Base-by-base conservation (phyloP, 306 rosid genomes). In the Hippophae gyantsensis region DNA sequence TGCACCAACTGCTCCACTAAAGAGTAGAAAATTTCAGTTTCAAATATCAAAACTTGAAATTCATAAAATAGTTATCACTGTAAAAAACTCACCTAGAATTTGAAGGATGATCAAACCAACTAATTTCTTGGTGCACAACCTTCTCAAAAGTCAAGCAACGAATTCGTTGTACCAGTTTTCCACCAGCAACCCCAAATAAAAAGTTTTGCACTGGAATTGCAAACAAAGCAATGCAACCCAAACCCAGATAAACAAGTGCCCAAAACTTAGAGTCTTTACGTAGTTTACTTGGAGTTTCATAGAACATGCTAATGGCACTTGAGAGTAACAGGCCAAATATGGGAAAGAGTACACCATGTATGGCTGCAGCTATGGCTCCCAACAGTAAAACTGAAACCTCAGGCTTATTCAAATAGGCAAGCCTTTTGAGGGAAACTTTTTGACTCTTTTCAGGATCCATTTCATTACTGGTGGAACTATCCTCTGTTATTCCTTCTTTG, bases 31-130 rank as follows among this genome's bases (percentile, higher is more conserved):
- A 48, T 50, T 50, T 13, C 7, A 43, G 18, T 61, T 6, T 1
- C 9, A 61, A 58, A 23, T 3, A 10, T 18, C 8, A 23, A 44
- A 5, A 53, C 3, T 13, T 43, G 2, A 54, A 10, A 46, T 40
- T 7, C 44, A 1, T 11, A 5, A 6, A 41, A 12, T 40, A 9
- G 46, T 26, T 18, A 18, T 18, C 1, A 1, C 11, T 1, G 3
- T 3, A 14, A 23, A 59, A 14, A 23, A 59, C 73, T 10, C 25
- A 90, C 97, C 94, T 87, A 76, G 97, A 82, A 70, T 90, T 85
- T 66, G 81, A 82, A 57, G 96, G 89, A 61, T 90, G 84, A 63
- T 90, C 97, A 69, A 90, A 92, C 87, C 94, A 92, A 27, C 84
- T 71, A 48, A 87, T 83, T 65, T 87, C 74, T 69, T 87, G 98